Evolutionary conservation across 768 basidiomycete species (phyloP), one percentile per base, ranked within the genome.

Genomic region (Suillus bovinus): DNA sequence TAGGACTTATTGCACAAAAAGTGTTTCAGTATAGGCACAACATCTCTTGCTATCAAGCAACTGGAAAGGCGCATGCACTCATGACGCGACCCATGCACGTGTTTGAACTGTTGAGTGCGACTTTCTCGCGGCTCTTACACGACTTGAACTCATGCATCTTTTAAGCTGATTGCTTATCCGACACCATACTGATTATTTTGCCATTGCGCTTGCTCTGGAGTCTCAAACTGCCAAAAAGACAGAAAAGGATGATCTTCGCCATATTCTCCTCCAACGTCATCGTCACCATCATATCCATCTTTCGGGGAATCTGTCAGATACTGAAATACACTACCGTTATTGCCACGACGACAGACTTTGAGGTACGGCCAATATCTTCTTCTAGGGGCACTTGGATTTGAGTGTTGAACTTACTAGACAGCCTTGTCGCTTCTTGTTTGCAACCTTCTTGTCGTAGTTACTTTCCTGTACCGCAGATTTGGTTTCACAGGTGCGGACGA

Each of bases 181-280:
- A 61, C 29, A 31, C n/a, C 14, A 61, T 46, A 41, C 24, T 61
- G 34, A 20, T 34, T 4, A 6, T 33, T 42, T 27, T 61, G 17
- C 58, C 61, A 41, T 20, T 61, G 14, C 61, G 61, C 14, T 20
- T 61, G 33, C 61, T 61, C 36, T 61, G 61, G 61, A 41, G 57
- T 58, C 17, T 61, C 57, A 60, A 33, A 24, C 42, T 61, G 8
- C 61, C 61, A 10, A 61, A 34, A 29, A 58, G 56, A 60, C 61
- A 61, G 7, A 58, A 31, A 31, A 29, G 52, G n/a, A 61, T 61
- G 61, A 61, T 61, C 31, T 20, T 46, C 11, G 34, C 39, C 31
- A 31, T 60, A 27, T 61, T 61, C 58, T 41, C 58, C 16, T 61
- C 61, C 14, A 33, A 41, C 11, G 29, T 60, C 4, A 16, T 60